These are phyloP conservation scores for Tylopilus sp. DNA, from an alignment of 1,284 basidiomycete genomes.

Conservation along the genomic window DNA sequence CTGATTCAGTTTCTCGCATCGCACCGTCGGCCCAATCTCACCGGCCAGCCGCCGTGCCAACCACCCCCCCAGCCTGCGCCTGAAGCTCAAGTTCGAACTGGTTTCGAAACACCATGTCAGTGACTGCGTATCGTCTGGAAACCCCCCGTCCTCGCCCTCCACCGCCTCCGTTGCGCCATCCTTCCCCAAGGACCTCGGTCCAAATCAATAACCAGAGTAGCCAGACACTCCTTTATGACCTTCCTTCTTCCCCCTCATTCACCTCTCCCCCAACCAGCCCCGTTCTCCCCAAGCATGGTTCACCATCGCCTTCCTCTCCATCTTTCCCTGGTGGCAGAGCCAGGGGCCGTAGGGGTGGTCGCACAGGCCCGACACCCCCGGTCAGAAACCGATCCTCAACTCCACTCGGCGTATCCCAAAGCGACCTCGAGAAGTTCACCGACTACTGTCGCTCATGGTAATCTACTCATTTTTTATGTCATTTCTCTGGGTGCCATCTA, in stretches of 20 bases:
- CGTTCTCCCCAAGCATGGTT: conserved; percentile 33
- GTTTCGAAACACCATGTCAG: conserved; percentile 47
- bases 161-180: conserved; percentile 58
- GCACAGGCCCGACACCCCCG: conserved; percentile 47
- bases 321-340: conserved; percentile 42
- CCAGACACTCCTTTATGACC: conserved; percentile 65
- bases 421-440: conserved; percentile 70
- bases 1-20: no score
- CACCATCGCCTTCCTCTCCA: conserved; percentile 55
- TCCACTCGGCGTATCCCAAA: conserved; percentile 53
- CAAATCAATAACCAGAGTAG: conserved; percentile 38
- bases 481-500: not conserved
- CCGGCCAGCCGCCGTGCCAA: conserved; percentile 15
- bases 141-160: conserved; percentile 59
- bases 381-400: conserved; percentile 58
- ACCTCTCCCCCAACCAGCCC: conserved; percentile 49
- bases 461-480: conserved; percentile 5
- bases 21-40: conserved; percentile 18
- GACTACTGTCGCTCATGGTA: conserved; percentile 72
- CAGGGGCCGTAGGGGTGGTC: conserved; percentile 47
- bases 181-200: conserved; percentile 44
- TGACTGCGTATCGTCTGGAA: conserved; percentile 60
- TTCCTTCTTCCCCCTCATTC: conserved; percentile 56
- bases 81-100: conserved; percentile 31
- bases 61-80: conserved; percentile 1